phyloP scores from a whole-genome alignment of 2,329 filamentous ascomycete genomes.

The Trichoderma simmonsii region DNA sequence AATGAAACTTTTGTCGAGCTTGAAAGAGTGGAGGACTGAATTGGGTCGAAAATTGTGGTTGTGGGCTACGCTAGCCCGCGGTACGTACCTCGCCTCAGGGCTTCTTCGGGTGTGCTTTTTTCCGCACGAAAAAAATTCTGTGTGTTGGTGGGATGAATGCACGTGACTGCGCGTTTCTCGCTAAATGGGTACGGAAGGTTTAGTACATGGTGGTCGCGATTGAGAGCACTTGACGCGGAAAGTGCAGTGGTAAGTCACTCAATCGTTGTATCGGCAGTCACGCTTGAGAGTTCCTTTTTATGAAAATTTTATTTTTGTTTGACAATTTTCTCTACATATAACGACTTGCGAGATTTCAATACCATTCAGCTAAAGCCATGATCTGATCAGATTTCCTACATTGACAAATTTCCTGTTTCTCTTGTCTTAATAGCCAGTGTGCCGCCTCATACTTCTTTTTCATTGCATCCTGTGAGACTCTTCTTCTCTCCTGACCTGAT shows the following conservation, averaged over 20 bases:
- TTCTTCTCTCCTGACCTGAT: neutral
- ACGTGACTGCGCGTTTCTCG: neutral
- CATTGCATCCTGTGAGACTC: neutral
- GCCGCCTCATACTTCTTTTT: neutral
- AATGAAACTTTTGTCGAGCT: conserved; percentile 37
- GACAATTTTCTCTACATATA: neutral
- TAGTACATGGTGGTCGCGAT: neutral
- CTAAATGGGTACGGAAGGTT: neutral
- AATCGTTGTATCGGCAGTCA: neutral
- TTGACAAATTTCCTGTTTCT: neutral
- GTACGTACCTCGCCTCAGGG: conserved; percentile 34
- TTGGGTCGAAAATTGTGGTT: conserved; percentile 39
- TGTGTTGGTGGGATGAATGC: neutral
- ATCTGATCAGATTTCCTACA: neutral
- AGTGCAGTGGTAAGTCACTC: neutral
- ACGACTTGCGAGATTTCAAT: neutral
- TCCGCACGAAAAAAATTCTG: conserved; percentile 21
- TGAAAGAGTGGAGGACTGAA: conserved; percentile 31
- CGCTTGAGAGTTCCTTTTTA: neutral
- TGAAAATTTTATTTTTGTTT: neutral
- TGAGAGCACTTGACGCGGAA: neutral
- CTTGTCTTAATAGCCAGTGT: neutral
- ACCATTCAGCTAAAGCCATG: neutral
- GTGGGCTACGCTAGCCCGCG: conserved; percentile 38
- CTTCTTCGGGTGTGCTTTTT: conserved; percentile 26